Evolutionary conservation across 2,329 filamentous ascomycete genomes (phyloP), one percentile per base, ranked within the genome.

Genomic region (Trichothecium sympodiale): DNA sequence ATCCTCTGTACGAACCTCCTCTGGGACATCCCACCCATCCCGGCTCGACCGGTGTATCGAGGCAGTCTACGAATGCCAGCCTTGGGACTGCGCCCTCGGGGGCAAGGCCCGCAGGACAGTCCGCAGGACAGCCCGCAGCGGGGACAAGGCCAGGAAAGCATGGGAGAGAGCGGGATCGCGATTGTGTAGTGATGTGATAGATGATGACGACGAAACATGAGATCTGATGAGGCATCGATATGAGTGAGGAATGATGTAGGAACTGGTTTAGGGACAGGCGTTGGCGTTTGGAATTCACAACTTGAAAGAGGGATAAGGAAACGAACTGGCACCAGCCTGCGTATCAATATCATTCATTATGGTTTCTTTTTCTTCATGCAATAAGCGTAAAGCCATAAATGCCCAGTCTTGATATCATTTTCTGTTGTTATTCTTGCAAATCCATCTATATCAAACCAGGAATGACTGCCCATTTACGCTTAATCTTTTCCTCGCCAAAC

Each of bases 401-500:
- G n/a, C n/a, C n/a, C n/a, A n/a, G n/a, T n/a, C n/a, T n/a, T n/a
- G n/a, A n/a, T n/a, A n/a, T n/a, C n/a, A n/a, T n/a, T n/a, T n/a
- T n/a, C n/a, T n/a, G n/a, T n/a, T n/a, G n/a, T n/a, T n/a, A n/a
- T n/a, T n/a, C n/a, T n/a, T n/a, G n/a, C n/a, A 25, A 25, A 25
- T 25, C 20, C 10, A 16, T 31, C 20, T 29, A 37, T 8, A 37
- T n/a, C 18, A 81, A 43, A 16, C 68, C 67, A 8, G 72, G 72
- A 34, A 77, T 61, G 25, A 89, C 74, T 5, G 84, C 84, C 61
- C 84, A 88, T 53, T 79, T 75, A 20, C 70, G 72, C 33, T 74
- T 74, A 42, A 94, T 74, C 59, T 80, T 82, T 33, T 93, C 80
- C 61, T 79, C 77, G 9, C 89, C 89, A 69, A 98, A 98, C 57